Base-by-base conservation (phyloP, 1,139 yeast species). In the Saccharomyces hybrid region DNA sequence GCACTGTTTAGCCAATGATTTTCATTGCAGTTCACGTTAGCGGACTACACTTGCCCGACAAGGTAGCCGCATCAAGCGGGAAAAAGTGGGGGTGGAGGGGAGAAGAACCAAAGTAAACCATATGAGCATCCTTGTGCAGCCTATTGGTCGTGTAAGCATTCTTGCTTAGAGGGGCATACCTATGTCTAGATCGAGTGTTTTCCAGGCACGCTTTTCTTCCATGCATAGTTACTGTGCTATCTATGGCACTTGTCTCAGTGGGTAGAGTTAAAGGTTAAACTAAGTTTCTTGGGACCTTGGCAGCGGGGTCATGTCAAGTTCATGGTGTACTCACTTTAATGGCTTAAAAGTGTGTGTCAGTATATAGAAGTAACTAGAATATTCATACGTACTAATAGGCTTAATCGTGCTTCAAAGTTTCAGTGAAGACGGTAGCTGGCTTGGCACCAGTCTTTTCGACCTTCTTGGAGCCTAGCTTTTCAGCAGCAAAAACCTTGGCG, bases 401-500 rank as follows among this genome's bases (percentile, higher is more conserved):
- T 71, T 75, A 75, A 68, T 73, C 78, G 67, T 77, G 77, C 77
- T 80, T 84, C 75, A 85, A 82, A 69, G 83, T 83, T 69, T 81
- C 77, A 66, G 79, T 73, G 80, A 85, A 85, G 72, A 80, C 80
- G 74, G 86, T 85, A 78, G 86, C 79, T 66, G 88, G 83, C 75
- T 88, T 86, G 75, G 77, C 78, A 70, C 78, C 71, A 71, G 85
- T 69, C 76, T 78, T 75, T 69, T 79, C 84, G 75, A 78, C 88
- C 86, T 88, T 88, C 75, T 79, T 79, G 69, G 91, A 84, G 72
- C 96, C 96, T 70, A 86, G 80, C 81, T 88, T 88, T 81, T 89
- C 86, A 76, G 88, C 89, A 72, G 96, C 75, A 80, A 83, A 90
- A 71, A 93, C 96, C 87, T 89, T 89, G 73, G 99, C 98, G 86